Conservation (phyloP, 2,329 filamentous ascomycete species). For the Zopfia rhizophila region DNA sequence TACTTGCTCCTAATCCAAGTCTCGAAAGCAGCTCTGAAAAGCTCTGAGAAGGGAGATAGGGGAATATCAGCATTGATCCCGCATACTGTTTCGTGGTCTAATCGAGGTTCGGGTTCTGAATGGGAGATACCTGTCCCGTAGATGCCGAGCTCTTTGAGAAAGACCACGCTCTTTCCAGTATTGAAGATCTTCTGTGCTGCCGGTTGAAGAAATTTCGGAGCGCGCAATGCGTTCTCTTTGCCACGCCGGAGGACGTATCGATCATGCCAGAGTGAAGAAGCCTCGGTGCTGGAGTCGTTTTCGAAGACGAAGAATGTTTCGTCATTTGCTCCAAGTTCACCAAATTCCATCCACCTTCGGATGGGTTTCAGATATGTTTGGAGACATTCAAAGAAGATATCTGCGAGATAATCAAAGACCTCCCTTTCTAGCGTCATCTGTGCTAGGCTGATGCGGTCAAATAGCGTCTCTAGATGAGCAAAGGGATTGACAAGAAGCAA, state of each 20-base stretch:
- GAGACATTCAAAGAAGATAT: constrained; percentile 83
- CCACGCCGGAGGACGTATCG: constrained; percentile 75
- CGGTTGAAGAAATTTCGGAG: constrained; percentile 78
- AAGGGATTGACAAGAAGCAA: constrained; percentile 63
- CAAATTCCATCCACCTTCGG: constrained; percentile 84
- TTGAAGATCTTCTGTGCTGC: constrained; percentile 80
- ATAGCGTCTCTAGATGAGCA: constrained; percentile 81
- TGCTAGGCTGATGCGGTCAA: constrained; percentile 72
- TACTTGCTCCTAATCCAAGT: constrained; percentile 82
- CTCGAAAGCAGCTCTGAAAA: constrained; percentile 77
- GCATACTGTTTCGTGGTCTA: constrained; percentile 70
- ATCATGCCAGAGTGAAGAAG: constrained; percentile 78
- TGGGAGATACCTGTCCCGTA: constrained; percentile 45
- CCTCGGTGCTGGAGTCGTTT: constrained; percentile 65
- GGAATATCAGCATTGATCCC: constrained; percentile 52
- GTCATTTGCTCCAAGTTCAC: constrained; percentile 72
- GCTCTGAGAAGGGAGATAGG: constrained; percentile 76
- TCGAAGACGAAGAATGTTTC: constrained; percentile 80
- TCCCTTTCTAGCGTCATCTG: constrained; percentile 74
- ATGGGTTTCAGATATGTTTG: constrained; percentile 84
- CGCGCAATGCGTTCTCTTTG: constrained; percentile 69
- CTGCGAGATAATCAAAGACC: constrained; percentile 71
- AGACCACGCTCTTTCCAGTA: constrained; percentile 86
- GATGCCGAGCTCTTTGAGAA: constrained; percentile 77
- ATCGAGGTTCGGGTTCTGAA: constrained; percentile 34